Base-by-base conservation (phyloP, 345 rosid species). In the Odontarrhena argentea region DNA sequence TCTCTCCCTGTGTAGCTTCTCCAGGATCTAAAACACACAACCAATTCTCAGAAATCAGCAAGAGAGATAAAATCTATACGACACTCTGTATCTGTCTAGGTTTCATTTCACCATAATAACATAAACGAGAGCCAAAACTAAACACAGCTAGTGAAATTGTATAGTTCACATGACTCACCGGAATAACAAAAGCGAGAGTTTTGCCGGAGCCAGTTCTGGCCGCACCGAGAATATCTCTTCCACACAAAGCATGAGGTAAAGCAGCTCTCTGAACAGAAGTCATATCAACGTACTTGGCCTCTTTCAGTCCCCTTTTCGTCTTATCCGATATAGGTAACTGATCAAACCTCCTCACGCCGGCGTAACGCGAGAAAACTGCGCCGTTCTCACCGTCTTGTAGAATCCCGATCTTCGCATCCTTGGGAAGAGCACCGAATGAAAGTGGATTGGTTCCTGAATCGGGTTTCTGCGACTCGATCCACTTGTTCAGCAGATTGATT, bases 151-250 rank as follows among this genome's bases (percentile, higher is more conserved):
- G 1, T 18, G 22, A 18, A 18, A 18, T 18, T 18, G 22, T 18
- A 18, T 18, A 18, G 22, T 18, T 18, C 22, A 18, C 5, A 28
- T 2, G 5, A 77, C 94, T 82, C 51, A 91, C 99, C 40, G 97
- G 96, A 30, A 94, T 82, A 46, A 88, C 78, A 77, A 94, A 94
- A 60, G 97, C 97, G 2, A 94, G 80, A 1, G 99, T 91, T 79
- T 94, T 91, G 22, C 96, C 99, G 0, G 99, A 93, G 34, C 99
- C 97, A 36, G 97, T 93, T 78, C 87, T 85, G 0, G 99, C 99
- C 0, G 99, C 99, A 10, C 99, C 99, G 10, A 94, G 85, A 51
- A 88, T 77, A 78, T 94, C 97, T 55, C 95, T 81, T 9, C 95
- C 94, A 44, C 96, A 90, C 59, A 93, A 81, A 10, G 96, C 76